Conservation (phyloP, 2,329 filamentous ascomycete species). For the Ophioceras dolichostomum region DNA sequence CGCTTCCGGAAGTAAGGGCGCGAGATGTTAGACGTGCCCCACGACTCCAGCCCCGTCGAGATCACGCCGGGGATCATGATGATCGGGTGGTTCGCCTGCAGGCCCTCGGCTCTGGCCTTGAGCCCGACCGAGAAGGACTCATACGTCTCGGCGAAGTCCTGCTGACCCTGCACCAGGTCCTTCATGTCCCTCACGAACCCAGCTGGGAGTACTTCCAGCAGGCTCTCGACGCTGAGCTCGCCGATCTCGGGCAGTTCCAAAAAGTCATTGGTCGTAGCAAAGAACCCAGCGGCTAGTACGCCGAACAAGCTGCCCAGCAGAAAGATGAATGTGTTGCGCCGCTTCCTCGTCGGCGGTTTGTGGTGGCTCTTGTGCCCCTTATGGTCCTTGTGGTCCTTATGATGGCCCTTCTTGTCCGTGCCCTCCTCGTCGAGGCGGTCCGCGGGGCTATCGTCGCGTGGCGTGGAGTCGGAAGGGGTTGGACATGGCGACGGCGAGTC, state of each 20-base stretch:
- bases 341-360: conserved; percentile 47
- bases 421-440: conserved; percentile 18
- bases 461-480: conserved; percentile 10
- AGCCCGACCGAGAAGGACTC: conserved; percentile 89
- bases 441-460: conserved; percentile 6
- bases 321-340: conserved; percentile 73
- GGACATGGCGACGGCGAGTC: conserved; percentile 16
- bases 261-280: conserved; percentile 79
- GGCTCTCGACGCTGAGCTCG: conserved; percentile 70
- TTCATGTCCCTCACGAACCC: conserved; percentile 76
- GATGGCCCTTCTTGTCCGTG: conserved; percentile 14
- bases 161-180: conserved; percentile 77
- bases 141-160: conserved; percentile 71
- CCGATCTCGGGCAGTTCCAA: conserved; percentile 63
- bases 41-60: conserved; percentile 91
- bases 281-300: conserved; percentile 76
- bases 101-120: conserved; percentile 68
- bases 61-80: conserved; percentile 98
- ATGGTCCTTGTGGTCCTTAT: neutral
- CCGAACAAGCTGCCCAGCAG: conserved; percentile 82
- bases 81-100: conserved; percentile 73
- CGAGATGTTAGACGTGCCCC: conserved; percentile 79
- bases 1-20: conserved; percentile 88
- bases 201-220: conserved; percentile 80
- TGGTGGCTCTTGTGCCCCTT: conserved; percentile 20